A percentile compares a stretch with the other conserved stretches of the same genome.
Evolutionary conservation across 148 eudicot genomes (phyloP).

Genomic region (Polygonum aviculare): DNA sequence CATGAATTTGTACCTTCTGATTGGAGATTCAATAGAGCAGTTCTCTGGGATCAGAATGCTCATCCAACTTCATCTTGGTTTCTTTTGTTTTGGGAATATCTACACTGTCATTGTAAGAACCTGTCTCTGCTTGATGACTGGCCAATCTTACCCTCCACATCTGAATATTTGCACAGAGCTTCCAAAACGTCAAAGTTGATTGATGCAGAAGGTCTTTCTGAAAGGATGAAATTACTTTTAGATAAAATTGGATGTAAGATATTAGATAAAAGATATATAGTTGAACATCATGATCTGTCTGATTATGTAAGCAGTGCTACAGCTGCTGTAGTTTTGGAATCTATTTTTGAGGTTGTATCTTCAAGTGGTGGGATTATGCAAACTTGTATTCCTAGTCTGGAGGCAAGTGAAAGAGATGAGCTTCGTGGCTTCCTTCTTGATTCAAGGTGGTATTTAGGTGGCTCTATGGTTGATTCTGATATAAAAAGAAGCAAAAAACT

Average conservation of each 20-base stretch:
- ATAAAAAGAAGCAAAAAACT: constrained; percentile 57
- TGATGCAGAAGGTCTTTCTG: constrained; percentile 51
- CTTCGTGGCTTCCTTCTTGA: constrained; percentile 80
- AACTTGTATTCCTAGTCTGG: constrained; percentile 40
- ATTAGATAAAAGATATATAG: constrained; percentile 45
- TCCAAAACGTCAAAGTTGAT: constrained; percentile 54
- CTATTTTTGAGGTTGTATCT: constrained; percentile 59
- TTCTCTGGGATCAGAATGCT: constrained; percentile 46
- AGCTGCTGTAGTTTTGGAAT: constrained; percentile 56
- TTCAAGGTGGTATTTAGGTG: constrained; percentile 78
- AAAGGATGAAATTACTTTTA: constrained; percentile 51
- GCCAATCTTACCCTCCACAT: constrained; percentile 86
- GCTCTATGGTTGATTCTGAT: constrained; percentile 50
- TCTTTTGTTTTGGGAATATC: constrained; percentile 73
- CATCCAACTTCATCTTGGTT: constrained; percentile 82
- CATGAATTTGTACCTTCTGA: constrained; percentile 64
- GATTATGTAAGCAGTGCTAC: constrained; percentile 57
- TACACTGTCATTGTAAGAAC: constrained; percentile 43
- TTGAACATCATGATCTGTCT: constrained; percentile 67
- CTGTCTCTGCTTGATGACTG: constrained; percentile 75
- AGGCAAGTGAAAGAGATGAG: constrained; percentile 67
- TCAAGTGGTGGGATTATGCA: constrained; percentile 39
- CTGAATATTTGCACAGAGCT: constrained; percentile 74
- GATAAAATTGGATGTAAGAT: constrained; percentile 81
- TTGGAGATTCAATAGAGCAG: constrained; percentile 69